These are phyloP conservation scores for Clavulina sp. DNA, from an alignment of 768 basidiomycete species.

Conservation along the genomic window DNA sequence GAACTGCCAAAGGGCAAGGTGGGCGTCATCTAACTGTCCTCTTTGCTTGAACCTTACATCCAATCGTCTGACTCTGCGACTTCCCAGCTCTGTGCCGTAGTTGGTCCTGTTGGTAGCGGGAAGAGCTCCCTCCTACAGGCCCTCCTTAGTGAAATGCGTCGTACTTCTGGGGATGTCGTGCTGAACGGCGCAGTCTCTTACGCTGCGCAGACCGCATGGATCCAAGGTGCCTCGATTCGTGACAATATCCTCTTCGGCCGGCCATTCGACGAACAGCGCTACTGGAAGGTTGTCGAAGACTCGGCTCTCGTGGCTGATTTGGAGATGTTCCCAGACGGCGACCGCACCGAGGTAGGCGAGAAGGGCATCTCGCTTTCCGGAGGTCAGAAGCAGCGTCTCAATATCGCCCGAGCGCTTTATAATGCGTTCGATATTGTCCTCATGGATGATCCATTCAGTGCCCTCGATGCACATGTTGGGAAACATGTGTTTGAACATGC, in stretches of 20 bases:
- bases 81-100: conserved; percentile 42
- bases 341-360: conserved; percentile 22
- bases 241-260: conserved; percentile 24
- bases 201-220: conserved; percentile 47
- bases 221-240: conserved; percentile 21
- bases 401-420: conserved; percentile 62
- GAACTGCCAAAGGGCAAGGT: conserved; percentile 29
- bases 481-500: conserved; percentile 47
- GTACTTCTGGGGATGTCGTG: conserved; percentile 33
- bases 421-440: conserved; percentile 55
- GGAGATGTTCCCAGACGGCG: conserved; percentile 20
- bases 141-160: conserved; percentile 42
- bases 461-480: conserved; percentile 63
- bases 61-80: background rate
- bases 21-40: background rate
- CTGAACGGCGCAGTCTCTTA: conserved; percentile 41
- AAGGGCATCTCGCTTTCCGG: conserved; percentile 17
- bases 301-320: conserved; percentile 19
- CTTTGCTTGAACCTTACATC: background rate
- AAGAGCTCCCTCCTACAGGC: conserved; percentile 23
- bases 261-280: conserved; percentile 18
- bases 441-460: conserved; percentile 66
- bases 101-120: conserved; percentile 60
- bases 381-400: conserved; percentile 42
- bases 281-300: conserved; percentile 14